Evolutionary conservation across 345 rosid species (phyloP), one percentile per base, ranked within the genome.

Genomic region (Hibiscus tridactylites): DNA sequence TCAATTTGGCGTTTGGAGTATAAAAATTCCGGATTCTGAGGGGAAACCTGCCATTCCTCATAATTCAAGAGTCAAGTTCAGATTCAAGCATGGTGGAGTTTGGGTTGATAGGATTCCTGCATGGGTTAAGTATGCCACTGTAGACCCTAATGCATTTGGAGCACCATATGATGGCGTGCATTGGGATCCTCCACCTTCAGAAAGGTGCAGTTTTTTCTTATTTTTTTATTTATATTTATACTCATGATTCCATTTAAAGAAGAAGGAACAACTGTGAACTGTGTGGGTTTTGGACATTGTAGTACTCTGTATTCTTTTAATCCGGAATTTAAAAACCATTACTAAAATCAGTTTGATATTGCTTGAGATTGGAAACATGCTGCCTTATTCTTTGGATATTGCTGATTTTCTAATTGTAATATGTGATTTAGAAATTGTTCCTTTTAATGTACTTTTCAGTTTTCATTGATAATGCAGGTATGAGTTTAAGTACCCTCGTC

Each of bases 31-130:
- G 31, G 89, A 90, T 80, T 72, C 73, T 74, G 81, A 31, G 35
- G 96, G 88, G 75, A 75, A 77, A 56, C 83, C 91, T 39, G 85
- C 83, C 37, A 90, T 90, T 71, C 85, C 91, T 79, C 96, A 90
- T 78, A 86, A 84, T 76, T 88, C 96, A 68, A 84, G 81, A 79
- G 89, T 90, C 72, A 90, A 90, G 71, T 88, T 90, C 67, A 85
- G 79, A 46, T 90, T 90, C 83, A 88, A 83, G 82, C 86, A 79
- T 69, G 84, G 83, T 35, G 92, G 87, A 65, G 78, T 80, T 73
- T 87, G 88, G 87, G 68, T 86, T 28, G 96, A 90, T 60, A 80
- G 96, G 42, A 88, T 90, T 46, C 96, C 96, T 72, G 91, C 92
- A 65, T 90, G 92, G 96, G 83, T 90, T 59, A 88, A 73, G 71